Evolutionary conservation across 805 yeast species (phyloP), one percentile per base, ranked within the genome.

Genomic region (Candida khao-thaluensis): DNA sequence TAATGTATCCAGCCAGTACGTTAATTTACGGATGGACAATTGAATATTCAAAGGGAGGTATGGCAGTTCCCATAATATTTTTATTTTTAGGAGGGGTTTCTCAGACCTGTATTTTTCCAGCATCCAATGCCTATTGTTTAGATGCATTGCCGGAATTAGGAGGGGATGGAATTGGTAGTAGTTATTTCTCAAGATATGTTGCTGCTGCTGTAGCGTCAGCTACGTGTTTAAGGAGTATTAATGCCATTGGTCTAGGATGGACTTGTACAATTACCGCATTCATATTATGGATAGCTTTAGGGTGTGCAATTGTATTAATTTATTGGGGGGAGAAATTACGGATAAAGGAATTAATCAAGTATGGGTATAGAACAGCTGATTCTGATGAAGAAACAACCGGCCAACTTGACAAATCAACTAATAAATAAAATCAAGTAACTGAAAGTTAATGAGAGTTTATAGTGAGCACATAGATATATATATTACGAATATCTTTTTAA

Each of bases 191-290:
- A 1, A 56, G 84, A 35, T 76, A 69, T 47, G 42, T 74, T 1
- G 74, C 77, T 5, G 77, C 76, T 10, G 79, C 77, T 1, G 54
- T 77, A 7, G 74, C 75, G 1, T 65, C 78, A 5, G 79, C 75
- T 4, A 64, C 77, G 2, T 71, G 75, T 40, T 56, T 78, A 18
- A 56, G 62, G 10, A 71, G 73, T 26, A 60, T 78, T 10, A 47
- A 72, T 4, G 48, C 56, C 17, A 75, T 78, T 30, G 82, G 82
- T 0, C 64, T 77, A 30, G 83, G 82, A 4, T 75, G 81, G 80
- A 60, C 76, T 2, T 65, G 71, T 43, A 75, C 81, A 0, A 66
- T 76, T 12, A 64, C 74, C 17, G 79, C 77, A 1, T 46, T 62
- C 23, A 60, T 70, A 6, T 47, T 74, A 17, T 57, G 68, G 64